A percentile compares a stretch with the other conserved stretches of the same genome.
Evolutionary conservation across 225 moss, liverwort and hornwort species (phyloP).

Genomic region (Sphagnum tenellum): DNA sequence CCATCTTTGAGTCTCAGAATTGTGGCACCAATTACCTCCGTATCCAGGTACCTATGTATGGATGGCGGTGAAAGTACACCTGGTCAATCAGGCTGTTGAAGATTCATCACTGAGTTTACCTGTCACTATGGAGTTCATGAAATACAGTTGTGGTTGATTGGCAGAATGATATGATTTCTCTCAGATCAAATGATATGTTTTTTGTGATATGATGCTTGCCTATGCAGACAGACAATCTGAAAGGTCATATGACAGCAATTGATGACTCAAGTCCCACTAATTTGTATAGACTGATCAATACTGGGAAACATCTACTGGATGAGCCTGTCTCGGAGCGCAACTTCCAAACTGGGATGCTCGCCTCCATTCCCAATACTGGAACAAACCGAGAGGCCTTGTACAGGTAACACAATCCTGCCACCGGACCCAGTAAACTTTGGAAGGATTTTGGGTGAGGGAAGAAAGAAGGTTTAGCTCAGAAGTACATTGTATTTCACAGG

Average conservation of each 20-base stretch:
- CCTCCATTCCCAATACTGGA: conserved; percentile 24
- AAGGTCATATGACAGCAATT: conserved; percentile 4
- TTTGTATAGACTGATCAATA: conserved; percentile 29
- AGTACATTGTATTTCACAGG: conserved; percentile 3
- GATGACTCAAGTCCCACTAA: conserved; percentile 45
- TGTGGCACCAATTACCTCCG: conserved; percentile 51
- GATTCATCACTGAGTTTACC: no score
- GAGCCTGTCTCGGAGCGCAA: conserved; percentile 27
- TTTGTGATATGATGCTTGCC: neutral
- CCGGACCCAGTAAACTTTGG: no score
- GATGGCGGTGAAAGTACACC: no score
- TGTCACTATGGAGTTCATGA: no score
- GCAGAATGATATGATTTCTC: no score
- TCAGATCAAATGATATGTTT: no score
- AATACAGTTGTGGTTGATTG: no score
- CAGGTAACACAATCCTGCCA: conserved; percentile 13
- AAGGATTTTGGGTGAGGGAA: no score
- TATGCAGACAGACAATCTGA: neutral
- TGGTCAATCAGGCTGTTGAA: no score
- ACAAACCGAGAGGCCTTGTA: conserved; percentile 41
- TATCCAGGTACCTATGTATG: conserved; percentile 21
- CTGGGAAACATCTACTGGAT: conserved; percentile 26
- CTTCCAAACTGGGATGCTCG: conserved; percentile 31
- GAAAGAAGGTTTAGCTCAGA: no score
- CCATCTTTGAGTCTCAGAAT: conserved; percentile 43